Evolutionary conservation across 805 yeast species (phyloP), one percentile per base, ranked within the genome.

Genomic region (Schwanniomyces yamadae): DNA sequence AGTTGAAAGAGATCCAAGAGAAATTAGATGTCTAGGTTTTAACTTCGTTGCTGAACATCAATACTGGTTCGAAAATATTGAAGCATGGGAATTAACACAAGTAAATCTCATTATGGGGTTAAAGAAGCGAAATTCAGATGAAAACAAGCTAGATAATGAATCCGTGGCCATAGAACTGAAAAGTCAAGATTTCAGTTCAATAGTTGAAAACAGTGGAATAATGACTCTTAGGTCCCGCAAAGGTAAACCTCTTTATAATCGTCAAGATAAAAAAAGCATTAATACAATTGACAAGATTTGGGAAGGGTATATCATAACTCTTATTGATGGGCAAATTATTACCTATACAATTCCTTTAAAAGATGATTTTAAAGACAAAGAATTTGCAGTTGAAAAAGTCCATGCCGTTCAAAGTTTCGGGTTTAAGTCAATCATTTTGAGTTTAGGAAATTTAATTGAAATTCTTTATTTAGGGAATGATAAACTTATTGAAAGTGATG

Each of bases 1-100:
- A 59, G 95, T 85, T 25, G 96, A 88, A 59, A 82, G 96, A 74
- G 96, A 88, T 59, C 87, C 91, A 2, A 75, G 95, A 50, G 96
- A 88, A 61, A 85, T 86, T 24, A 77, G 96, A 65, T 88, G 96
- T 61, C 69, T 84, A 26, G 96, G 96, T 18, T 84, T 88, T 54
- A 86, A 80, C 36, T 77, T 83, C 1, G 87, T 79, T 6, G 68
- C 73, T 13, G 95, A 87, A 50, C 78, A 77, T 33, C 82, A 77
- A 39, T 77, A 79, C 55, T 81, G 86, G 78, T 66, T 79, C 27
- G 71, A 72, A 18, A 62, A 75, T 40, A 79, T 84, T n/a, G 85
- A 80, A 49, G 77, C 80, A 13, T 87, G 95, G 95, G 80, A 83
- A 44, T 59, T 78, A 9, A 84, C 90, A 1, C 95, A 84, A 47